These are phyloP conservation scores for Suillus variegatus DNA, from an alignment of 768 basidiomycete species.

Conservation along the genomic window DNA sequence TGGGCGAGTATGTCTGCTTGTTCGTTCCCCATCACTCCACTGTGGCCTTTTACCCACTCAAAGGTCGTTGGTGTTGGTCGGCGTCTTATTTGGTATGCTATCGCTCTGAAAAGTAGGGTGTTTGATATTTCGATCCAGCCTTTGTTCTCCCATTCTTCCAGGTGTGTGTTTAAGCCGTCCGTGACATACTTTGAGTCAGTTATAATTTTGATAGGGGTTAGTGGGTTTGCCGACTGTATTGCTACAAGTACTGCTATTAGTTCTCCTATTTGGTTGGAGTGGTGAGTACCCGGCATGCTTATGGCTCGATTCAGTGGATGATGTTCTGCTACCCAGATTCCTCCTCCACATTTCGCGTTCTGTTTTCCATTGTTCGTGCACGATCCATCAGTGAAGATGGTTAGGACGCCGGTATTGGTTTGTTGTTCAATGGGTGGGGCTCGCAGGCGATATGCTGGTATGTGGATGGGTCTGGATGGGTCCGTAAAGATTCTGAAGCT, in stretches of 20 bases:
- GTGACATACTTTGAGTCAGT: not conserved
- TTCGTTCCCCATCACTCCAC: not conserved
- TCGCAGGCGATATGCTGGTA: not conserved
- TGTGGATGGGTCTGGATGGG: not conserved
- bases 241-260: constrained; percentile 6
- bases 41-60: not conserved
- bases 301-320: not conserved
- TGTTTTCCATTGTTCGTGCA: constrained; percentile 22
- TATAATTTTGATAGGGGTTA: not conserved
- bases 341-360: constrained; percentile 20
- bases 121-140: not conserved
- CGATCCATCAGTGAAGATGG: constrained; percentile 26
- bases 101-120: not conserved
- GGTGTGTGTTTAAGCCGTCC: not conserved
- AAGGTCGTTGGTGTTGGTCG: not conserved
- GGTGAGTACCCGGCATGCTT: not conserved
- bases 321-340: constrained; percentile 6
- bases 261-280: constrained; percentile 19
- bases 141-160: fast-evolving
- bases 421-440: not conserved
- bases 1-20: constrained; percentile 15
- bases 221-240: not conserved
- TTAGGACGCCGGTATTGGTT: fast-evolving
- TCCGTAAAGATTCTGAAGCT: not conserved
- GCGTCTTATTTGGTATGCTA: not conserved